Evolutionary conservation across 305 asterid species (phyloP), one percentile per base, ranked within the genome.

Genomic region (Fraxinus dipetala): DNA sequence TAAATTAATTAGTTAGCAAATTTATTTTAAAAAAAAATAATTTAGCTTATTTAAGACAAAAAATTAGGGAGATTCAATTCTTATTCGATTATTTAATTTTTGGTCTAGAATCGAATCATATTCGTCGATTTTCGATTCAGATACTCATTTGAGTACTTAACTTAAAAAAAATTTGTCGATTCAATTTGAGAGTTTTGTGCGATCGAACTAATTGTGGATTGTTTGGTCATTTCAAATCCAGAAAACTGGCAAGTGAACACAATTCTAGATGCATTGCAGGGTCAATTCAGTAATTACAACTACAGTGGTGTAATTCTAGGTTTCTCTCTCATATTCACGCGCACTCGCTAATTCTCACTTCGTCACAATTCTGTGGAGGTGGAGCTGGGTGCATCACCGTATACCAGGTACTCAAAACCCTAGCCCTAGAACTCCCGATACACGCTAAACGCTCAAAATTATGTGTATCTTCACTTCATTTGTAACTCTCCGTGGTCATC

Each of bases 361-460:
- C 76, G 81, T 65, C 38, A 70, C 89, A 26, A 75, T 79, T 78
- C 51, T 77, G 90, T 84, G 92, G 88, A 78, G 91, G 67, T 18
- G 69, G 87, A 78, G 91, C 89, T 82, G 85, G 75, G 81, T 56
- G 91, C 89, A 81, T 87, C 88, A 85, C 77, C 83, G 86, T 48
- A 56, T 38, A 48, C 56, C 75, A 75, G 83, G 80, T 86, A 65
- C 82, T 63, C 76, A 24, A 80, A 7, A 83, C 86, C 88, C 90
- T 85, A 84, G 77, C 59, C 1, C 45, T 3, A 2, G 16, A 32
- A 70, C 26, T 6, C 20, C 16, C n/a, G 10, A 9, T 36, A 40
- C 65, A 38, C 63, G 43, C 35, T 11, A n/a, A 16, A 31, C 10
- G 20, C 35, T 30, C 10, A 61, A 5, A 30, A 69, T 14, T 69